Evolutionary conservation across 2,329 filamentous ascomycete species (phyloP).

Genomic region (Cladosporium sp.): DNA sequence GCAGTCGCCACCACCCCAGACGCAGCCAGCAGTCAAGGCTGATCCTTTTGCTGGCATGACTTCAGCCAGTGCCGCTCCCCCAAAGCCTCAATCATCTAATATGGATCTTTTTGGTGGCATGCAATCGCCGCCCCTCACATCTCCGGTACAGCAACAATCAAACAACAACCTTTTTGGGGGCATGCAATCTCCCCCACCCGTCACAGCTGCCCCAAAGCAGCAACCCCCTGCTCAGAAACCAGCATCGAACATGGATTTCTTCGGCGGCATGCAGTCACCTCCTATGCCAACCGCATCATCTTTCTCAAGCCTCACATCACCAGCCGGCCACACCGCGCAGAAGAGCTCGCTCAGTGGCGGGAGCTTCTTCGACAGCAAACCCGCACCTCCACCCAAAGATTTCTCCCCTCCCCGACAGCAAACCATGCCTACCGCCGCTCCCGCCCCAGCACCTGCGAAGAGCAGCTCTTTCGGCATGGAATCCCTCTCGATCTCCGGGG

Average conservation of each 20-base stretch:
- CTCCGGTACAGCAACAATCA: constrained; percentile 7
- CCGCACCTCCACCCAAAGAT: constrained; percentile 47
- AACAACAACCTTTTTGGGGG: constrained; percentile 35
- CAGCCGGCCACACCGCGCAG: constrained; percentile 45
- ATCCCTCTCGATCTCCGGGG: constrained; percentile 34
- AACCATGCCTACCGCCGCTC: constrained; percentile 41
- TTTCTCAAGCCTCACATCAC: constrained; percentile 59
- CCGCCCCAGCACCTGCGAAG: constrained; percentile 36
- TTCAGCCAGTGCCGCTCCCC: constrained; percentile 21
- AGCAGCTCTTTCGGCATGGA: constrained; percentile 25
- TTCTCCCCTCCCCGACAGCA: constrained; percentile 50
- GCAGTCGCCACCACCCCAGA: constrained; percentile 48
- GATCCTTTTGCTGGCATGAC: constrained; percentile 14
- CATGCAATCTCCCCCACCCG: constrained; percentile 32
- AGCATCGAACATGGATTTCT: constrained; percentile 25
- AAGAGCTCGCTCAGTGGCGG: constrained; percentile 60
- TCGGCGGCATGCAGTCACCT: constrained; percentile 35
- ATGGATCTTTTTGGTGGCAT: constrained; percentile 57
- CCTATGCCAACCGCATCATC: constrained; percentile 41
- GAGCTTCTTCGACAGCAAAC: constrained; percentile 73
- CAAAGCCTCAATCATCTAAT: constrained; percentile 34
- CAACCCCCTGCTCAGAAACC: constrained; percentile 39
- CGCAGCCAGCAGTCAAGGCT: constrained; percentile 25
- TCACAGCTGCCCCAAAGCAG: constrained; percentile 49
- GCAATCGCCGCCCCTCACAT: constrained; percentile 47